Percentiles rank a stretch among this genome's conserved stretches.
Conservation (phyloP, 768 basidiomycete species). For the Lactifluus rugatus region DNA sequence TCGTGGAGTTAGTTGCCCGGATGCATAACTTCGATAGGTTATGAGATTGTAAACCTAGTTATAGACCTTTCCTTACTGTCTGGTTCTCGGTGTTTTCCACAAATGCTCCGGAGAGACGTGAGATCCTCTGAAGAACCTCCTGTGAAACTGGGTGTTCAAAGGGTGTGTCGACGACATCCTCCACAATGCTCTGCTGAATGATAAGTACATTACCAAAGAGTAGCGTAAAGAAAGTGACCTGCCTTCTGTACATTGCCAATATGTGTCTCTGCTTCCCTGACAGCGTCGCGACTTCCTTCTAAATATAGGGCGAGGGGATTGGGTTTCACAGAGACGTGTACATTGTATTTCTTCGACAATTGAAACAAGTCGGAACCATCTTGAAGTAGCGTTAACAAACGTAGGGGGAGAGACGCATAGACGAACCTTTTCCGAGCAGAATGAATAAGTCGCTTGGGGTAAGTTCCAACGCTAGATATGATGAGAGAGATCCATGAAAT, state of each 20-base stretch:
- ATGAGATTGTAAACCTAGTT: not conserved
- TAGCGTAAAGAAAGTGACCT: constrained; percentile 12
- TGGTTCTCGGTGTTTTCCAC: constrained; percentile 38
- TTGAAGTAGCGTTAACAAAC: constrained; percentile 24
- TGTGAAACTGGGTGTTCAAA: constrained; percentile 32
- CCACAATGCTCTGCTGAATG: constrained; percentile 22
- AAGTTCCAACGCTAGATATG: constrained; percentile 42
- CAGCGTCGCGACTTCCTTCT: constrained; percentile 45
- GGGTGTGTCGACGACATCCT: constrained; percentile 36
- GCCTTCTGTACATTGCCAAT: constrained; percentile 44
- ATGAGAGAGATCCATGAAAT: not conserved
- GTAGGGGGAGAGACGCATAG: not conserved
- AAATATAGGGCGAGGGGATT: constrained; percentile 50
- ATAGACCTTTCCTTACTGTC: constrained; percentile 35
- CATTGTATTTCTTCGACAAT: constrained; percentile 48
- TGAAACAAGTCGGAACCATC: constrained; percentile 56
- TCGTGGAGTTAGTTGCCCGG: constrained; percentile 36
- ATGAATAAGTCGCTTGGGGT: constrained; percentile 54
- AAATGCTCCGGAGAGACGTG: constrained; percentile 58
- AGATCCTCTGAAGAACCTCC: constrained; percentile 51
- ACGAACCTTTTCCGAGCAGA: constrained; percentile 59
- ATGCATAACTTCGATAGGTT: constrained; percentile 40
- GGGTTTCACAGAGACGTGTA: constrained; percentile 48
- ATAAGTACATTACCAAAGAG: constrained; percentile 1
- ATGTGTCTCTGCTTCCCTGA: constrained; percentile 40